phyloP scores from a whole-genome alignment of 208 protist species.

The Entamoeba dispar region DNA sequence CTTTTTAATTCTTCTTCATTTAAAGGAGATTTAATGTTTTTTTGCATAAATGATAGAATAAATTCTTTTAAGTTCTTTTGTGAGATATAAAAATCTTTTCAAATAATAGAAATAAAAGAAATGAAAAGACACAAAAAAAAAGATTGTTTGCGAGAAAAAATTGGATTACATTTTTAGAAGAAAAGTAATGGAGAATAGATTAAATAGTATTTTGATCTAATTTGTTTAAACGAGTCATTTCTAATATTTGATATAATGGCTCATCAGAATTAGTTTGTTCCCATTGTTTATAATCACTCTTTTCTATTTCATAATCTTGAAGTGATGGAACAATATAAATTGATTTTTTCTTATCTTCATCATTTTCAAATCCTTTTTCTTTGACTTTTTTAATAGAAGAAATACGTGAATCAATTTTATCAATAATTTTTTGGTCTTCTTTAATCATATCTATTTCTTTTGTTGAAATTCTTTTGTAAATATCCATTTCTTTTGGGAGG shows the following conservation, averaged over 20 bases:
- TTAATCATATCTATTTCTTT: background rate
- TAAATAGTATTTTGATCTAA: background rate
- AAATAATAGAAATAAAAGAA: too few relatives aligned
- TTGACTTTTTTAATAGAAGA: background rate
- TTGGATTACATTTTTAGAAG: too few relatives aligned
- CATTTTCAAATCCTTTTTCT: background rate
- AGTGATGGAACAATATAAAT: background rate
- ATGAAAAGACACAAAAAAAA: too few relatives aligned
- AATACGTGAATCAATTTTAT: background rate
- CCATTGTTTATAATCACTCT: background rate
- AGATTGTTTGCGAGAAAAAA: too few relatives aligned
- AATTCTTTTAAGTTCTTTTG: too few relatives aligned
- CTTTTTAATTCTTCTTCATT: background rate
- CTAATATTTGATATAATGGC: background rate
- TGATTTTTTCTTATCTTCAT: background rate
- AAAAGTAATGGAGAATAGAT: too few relatives aligned
- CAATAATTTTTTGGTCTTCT: background rate
- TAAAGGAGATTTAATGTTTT: background rate
- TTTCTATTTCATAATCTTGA: background rate
- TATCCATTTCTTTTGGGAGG: background rate
- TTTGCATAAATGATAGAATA: too few relatives aligned
- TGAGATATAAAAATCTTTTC: too few relatives aligned
- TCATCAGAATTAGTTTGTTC: background rate
- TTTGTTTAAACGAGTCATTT: background rate
- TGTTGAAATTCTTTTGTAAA: background rate